These are phyloP conservation scores for Angomonas deanei DNA, from an alignment of 208 protist species.

Conservation along the genomic window DNA sequence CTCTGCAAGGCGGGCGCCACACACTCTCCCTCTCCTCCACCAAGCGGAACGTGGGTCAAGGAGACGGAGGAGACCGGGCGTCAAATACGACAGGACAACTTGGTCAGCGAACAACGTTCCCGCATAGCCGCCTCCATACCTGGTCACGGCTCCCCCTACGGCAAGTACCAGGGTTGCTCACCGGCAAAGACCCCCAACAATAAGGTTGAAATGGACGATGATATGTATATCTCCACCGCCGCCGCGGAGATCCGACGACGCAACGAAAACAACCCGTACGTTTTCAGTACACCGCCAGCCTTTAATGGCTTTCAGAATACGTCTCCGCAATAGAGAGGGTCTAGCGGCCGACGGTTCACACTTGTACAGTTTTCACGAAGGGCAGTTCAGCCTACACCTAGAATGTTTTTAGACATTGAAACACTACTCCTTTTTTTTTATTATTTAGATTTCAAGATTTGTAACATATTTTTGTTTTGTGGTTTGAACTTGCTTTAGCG, in stretches of 20 bases:
- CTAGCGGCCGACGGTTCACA: too few species aligned
- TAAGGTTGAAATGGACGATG: neutral
- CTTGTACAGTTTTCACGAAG: too few species aligned
- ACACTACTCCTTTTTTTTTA: neutral
- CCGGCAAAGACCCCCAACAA: neutral
- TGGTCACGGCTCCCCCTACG: neutral
- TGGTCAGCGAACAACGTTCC: constrained; percentile 2
- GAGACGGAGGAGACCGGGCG: constrained; percentile 18
- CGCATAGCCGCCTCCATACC: constrained; percentile 2
- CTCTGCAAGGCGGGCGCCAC: constrained; percentile 6
- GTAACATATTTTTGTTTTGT: constrained; percentile 5
- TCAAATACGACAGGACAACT: constrained; percentile 24
- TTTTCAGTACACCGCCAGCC: constrained; percentile 69
- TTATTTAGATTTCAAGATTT: neutral
- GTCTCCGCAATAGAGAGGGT: neutral
- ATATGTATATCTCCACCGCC: constrained; percentile 1
- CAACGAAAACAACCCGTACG: neutral
- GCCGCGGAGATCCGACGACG: neutral
- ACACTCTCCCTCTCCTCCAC: neutral
- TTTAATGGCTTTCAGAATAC: constrained; percentile 53
- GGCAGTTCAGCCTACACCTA: too few species aligned
- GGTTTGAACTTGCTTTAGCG: too few species aligned
- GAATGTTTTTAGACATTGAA: neutral
- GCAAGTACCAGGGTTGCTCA: neutral
- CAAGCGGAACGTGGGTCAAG: constrained; percentile 13